Evolutionary conservation across 2,329 filamentous ascomycete genomes (phyloP), one percentile per base, ranked within the genome.

Genomic region (Bipolaris victoriae): DNA sequence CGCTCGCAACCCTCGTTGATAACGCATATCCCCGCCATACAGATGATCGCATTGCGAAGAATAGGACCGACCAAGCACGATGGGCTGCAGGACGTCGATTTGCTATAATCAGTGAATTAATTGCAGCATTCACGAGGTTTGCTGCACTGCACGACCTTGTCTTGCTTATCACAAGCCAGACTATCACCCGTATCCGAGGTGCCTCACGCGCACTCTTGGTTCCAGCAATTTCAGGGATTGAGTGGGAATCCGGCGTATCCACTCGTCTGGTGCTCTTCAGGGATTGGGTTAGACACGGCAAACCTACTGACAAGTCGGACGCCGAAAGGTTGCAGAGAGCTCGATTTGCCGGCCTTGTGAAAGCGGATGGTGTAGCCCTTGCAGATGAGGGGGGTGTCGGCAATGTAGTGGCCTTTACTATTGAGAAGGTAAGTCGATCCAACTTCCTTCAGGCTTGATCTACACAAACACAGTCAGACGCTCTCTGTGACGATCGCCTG

Each of bases 201-300:
- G 88, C 84, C 62, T 82, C 79, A 63, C 84, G 82, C 63, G 90
- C 92, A 13, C 84, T 88, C 10, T 80, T 98, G 47, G 84, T 88
- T 51, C 90, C 92, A 15, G 87, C 91, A 39, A 82, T 97, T 61
- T 89, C 89, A 55, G 88, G 90, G 13, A 82, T 82, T 18, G 86
- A 90, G 40, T 97, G 93, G 93, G 92, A 97, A 59, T 87, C 86
- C 62, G 89, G 87, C 31, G 80, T 97, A 36, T 85, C 86, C 60
- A 90, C 87, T 40, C 84, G 92, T 52, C 75, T 97, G 59, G 88
- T 89, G 22, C 76, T 97, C 33, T 96, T 95, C 75, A 84, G 90
- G 67, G 91, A 97, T 77, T 93, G 79, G 70, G 59, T 71, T 49
- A 67, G 64, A 60, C 64, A 74, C 67, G 60, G 62, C 48, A 69